Evolutionary conservation across 1,139 yeast genomes (phyloP).

Genomic region (Candida sojae): DNA sequence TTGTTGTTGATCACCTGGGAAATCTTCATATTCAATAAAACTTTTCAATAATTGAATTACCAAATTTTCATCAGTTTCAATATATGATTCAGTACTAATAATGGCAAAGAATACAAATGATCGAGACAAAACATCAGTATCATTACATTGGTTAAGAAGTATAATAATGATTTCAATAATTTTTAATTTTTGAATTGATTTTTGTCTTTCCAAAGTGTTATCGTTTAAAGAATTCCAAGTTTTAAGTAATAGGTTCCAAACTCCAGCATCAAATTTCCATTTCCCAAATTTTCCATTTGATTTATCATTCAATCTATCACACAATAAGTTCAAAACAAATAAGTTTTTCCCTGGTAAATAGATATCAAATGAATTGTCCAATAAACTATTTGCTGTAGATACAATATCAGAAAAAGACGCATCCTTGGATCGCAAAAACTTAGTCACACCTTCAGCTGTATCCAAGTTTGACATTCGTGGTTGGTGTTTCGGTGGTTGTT

Average conservation of each 20-base stretch:
- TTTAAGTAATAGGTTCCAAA: constrained; percentile 51
- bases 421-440: constrained; percentile 59
- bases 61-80: constrained; percentile 36
- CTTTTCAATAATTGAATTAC: constrained; percentile 15
- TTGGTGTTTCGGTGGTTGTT: not conserved
- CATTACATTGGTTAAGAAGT: constrained; percentile 13
- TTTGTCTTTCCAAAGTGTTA: constrained; percentile 23
- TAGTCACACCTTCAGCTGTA: constrained; percentile 64
- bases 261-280: constrained; percentile 41
- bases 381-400: constrained; percentile 39
- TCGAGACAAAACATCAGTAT: constrained; percentile 14
- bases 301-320: constrained; percentile 63
- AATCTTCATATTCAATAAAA: constrained; percentile 8
- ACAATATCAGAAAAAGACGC: constrained; percentile 47
- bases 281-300: constrained; percentile 27
- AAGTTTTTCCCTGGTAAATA: constrained; percentile 61
- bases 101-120: constrained; percentile 20
- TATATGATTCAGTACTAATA: constrained; percentile 24
- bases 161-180: constrained; percentile 20
- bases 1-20: not conserved
- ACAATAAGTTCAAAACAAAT: constrained; percentile 65
- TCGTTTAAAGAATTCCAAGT: constrained; percentile 36
- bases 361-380: constrained; percentile 39
- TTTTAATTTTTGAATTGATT: constrained; percentile 35
- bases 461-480: not conserved